Evolutionary conservation across 2,329 filamentous ascomycete species (phyloP).

Genomic region (Aaosphaeria arxii): DNA sequence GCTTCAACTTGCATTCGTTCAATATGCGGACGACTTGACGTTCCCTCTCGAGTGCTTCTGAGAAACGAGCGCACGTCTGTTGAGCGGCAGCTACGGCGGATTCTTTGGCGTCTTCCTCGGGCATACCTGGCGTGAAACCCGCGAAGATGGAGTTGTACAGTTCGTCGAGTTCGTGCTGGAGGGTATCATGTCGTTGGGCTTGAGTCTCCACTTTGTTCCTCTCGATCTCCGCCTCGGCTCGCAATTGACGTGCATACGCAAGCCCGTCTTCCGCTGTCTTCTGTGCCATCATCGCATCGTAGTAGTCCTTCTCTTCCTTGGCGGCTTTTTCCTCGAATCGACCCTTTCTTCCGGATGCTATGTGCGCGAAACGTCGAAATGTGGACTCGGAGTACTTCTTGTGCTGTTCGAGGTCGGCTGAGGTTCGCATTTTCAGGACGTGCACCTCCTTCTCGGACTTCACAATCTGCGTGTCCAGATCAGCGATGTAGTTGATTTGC

Average conservation of each 20-base stretch:
- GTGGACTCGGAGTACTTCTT: conserved; percentile 33
- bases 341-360: conserved; percentile 24
- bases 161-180: conserved; percentile 24
- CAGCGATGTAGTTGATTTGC: conserved; percentile 25
- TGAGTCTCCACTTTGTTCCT: conserved; percentile 12
- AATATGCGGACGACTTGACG: conserved; percentile 24
- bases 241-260: conserved; percentile 19
- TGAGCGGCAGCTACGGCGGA: conserved; percentile 13
- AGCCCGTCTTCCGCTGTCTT: conserved; percentile 31
- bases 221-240: conserved; percentile 19
- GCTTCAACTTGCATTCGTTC: conserved; percentile 17
- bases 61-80: conserved; percentile 8
- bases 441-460: conserved; percentile 14
- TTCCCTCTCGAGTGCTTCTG: conserved; percentile 20
- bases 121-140: conserved; percentile 29
- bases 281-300: conserved; percentile 30
- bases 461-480: conserved; percentile 21
- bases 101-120: conserved; percentile 29
- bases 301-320: conserved; percentile 35
- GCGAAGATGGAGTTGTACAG: conserved; percentile 33
- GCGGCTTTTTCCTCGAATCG: conserved; percentile 29
- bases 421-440: conserved; percentile 15
- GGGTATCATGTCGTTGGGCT: conserved; percentile 12
- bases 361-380: conserved; percentile 30
- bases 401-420: conserved; percentile 24